Evolutionary conservation across 108 stramenopile genomes (phyloP).

Genomic region (Aurantiochytrium sp.): DNA sequence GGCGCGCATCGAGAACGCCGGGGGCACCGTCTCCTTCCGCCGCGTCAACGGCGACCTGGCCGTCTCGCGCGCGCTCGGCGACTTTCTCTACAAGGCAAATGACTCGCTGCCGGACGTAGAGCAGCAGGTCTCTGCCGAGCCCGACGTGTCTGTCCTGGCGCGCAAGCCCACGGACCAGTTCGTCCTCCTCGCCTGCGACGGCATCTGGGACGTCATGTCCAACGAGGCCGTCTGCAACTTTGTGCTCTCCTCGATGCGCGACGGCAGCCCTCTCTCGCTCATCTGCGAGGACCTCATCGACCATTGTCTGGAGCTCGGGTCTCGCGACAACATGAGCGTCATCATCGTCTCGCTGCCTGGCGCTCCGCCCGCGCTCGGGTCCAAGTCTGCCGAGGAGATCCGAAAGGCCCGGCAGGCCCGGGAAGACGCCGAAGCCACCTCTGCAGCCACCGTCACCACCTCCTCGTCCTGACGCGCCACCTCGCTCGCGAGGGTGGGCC

Average conservation of each 20-base stretch:
- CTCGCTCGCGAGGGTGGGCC: too few relatives aligned
- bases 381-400: neutral
- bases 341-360: conserved; percentile 28
- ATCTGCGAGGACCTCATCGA: conserved; percentile 33
- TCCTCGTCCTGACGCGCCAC: too few relatives aligned
- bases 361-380: neutral
- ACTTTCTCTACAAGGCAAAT: conserved; percentile 82
- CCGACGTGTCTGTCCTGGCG: conserved; percentile 64
- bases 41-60: conserved; percentile 87
- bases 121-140: conserved; percentile 78
- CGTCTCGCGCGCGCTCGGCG: conserved; percentile 78
- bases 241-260: conserved; percentile 14
- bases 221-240: conserved; percentile 69
- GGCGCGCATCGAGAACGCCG: conserved; percentile 44
- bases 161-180: conserved; percentile 71
- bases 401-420: neutral
- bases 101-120: conserved; percentile 52
- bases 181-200: conserved; percentile 63
- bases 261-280: neutral
- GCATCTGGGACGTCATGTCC: conserved; percentile 63
- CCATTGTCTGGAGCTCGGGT: conserved; percentile 37
- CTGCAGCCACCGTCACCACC: too few relatives aligned
- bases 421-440: neutral
- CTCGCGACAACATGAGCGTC: conserved; percentile 58
- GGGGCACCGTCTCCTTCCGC: conserved; percentile 54